A percentile compares a stretch with the other conserved stretches of the same genome.
Conservation (phyloP, 2,329 filamentous ascomycete genomes). For the Fusarium nygamai region DNA sequence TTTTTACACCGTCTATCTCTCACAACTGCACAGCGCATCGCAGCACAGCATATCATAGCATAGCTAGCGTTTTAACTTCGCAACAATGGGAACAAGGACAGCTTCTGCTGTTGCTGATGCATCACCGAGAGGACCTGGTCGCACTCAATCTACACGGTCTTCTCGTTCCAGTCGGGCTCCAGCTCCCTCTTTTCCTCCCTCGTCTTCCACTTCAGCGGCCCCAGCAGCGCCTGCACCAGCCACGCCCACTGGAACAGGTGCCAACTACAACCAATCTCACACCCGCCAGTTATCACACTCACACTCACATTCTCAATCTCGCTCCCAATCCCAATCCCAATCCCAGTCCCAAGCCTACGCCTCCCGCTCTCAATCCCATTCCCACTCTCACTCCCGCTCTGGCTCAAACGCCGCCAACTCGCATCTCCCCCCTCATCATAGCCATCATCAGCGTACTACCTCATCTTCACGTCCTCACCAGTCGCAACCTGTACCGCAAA, state of each 20-base stretch:
- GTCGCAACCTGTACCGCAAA: slow-evolving; percentile 61
- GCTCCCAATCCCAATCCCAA: slow-evolving; percentile 31
- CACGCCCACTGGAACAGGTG: slow-evolving; percentile 37
- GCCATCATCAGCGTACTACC: slow-evolving; percentile 51
- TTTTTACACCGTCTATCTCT: slow-evolving; percentile 26
- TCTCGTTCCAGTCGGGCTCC: slow-evolving; percentile 41
- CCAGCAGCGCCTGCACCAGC: slow-evolving; percentile 34
- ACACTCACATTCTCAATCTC: slow-evolving; percentile 37
- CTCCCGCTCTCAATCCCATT: slow-evolving; percentile 35
- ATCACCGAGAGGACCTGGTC: slow-evolving; percentile 45
- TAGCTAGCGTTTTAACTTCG: not conserved
- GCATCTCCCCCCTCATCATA: slow-evolving; percentile 37
- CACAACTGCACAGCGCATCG: slow-evolving; percentile 1
- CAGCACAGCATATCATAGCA: slow-evolving; percentile 14
- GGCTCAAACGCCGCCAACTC: slow-evolving; percentile 43
- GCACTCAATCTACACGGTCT: slow-evolving; percentile 50
- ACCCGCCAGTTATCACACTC: slow-evolving; percentile 41
- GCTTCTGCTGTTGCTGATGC: slow-evolving; percentile 38
- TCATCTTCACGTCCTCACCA: slow-evolving; percentile 54
- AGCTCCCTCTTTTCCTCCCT: slow-evolving; percentile 32
- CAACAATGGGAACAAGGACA: slow-evolving; percentile 40
- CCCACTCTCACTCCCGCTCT: slow-evolving; percentile 39
- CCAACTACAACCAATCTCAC: slow-evolving; percentile 38
- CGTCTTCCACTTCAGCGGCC: slow-evolving; percentile 29
- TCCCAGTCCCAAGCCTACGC: slow-evolving; percentile 30